Evolutionary conservation across 352 stramenopile genomes (phyloP).

Genomic region (Plasmopara viticola): DNA sequence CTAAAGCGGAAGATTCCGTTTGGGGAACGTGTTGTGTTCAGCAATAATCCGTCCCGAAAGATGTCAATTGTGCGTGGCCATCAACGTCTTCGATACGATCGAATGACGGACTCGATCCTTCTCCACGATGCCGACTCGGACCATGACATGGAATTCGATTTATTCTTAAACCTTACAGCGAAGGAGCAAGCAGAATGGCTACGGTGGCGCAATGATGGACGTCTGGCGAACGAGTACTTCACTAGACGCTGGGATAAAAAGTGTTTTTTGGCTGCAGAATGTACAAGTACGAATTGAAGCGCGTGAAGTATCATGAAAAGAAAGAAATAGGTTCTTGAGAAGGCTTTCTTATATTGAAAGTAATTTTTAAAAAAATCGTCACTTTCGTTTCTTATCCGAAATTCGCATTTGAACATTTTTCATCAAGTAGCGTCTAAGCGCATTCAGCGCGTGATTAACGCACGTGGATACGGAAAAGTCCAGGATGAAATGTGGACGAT

Average conservation of each 20-base stretch:
- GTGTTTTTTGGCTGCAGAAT: conserved; percentile 5
- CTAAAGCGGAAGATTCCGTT: conserved; percentile 5
- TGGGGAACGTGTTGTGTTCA: conserved; percentile 4
- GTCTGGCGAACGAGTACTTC: background rate
- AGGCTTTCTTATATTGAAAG: too few relatives aligned
- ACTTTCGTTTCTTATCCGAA: too few relatives aligned
- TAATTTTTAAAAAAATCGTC: too few relatives aligned
- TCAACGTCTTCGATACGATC: conserved; percentile 6
- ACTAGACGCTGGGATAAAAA: conserved; percentile 4
- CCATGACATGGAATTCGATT: conserved; percentile 2
- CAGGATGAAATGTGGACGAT: too few relatives aligned
- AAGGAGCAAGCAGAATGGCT: too few relatives aligned
- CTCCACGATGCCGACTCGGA: conserved; percentile 3
- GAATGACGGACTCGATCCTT: conserved; percentile 4
- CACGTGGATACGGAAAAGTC: too few relatives aligned
- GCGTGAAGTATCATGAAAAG: background rate
- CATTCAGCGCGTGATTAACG: too few relatives aligned
- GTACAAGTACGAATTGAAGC: background rate
- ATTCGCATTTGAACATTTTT: too few relatives aligned
- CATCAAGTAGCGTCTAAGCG: too few relatives aligned
- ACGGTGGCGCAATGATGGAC: too few relatives aligned
- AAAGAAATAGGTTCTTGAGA: too few relatives aligned
- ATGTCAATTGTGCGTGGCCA: conserved; percentile 6
- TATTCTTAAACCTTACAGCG: too few relatives aligned
- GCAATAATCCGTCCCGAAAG: conserved; percentile 3